Conservation (phyloP, 2,329 filamentous ascomycete species). For the Verticillium nubilum region DNA sequence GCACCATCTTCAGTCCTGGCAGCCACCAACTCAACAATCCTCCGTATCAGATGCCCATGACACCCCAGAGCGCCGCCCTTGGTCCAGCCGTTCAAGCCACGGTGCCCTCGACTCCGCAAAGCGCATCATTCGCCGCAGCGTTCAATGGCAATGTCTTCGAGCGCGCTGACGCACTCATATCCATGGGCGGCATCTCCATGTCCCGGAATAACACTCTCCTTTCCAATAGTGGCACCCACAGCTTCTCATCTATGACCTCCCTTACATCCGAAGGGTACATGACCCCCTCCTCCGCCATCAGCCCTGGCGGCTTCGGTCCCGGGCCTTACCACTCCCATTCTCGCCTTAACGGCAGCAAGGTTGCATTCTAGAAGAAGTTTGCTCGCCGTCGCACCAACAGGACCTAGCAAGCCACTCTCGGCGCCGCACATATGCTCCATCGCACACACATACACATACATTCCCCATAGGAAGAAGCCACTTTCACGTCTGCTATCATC, state of each 20-base stretch:
- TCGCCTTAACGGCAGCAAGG: slow-evolving; percentile 31
- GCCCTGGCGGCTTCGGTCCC: slow-evolving; percentile 20
- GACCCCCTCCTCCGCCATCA: slow-evolving; percentile 21
- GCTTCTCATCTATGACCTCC: slow-evolving; percentile 33
- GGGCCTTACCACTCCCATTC: slow-evolving; percentile 13
- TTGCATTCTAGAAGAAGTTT: slow-evolving; percentile 25
- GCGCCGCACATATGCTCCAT: neutral
- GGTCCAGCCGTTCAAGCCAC: slow-evolving; percentile 89
- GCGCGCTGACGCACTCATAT: slow-evolving; percentile 51
- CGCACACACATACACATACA: neutral
- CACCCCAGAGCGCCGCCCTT: slow-evolving; percentile 81
- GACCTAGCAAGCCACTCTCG: neutral
- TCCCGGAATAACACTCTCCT: slow-evolving; percentile 30
- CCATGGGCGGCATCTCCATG: slow-evolving; percentile 53
- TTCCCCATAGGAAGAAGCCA: no score
- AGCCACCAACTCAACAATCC: slow-evolving; percentile 17
- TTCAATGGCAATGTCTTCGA: slow-evolving; percentile 57
- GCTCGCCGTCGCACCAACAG: neutral
- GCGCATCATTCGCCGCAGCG: slow-evolving; percentile 46
- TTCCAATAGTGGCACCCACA: slow-evolving; percentile 29
- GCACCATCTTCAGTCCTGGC: slow-evolving; percentile 12
- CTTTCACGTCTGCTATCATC: neutral
- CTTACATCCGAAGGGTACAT: slow-evolving; percentile 33
- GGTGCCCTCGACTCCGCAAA: slow-evolving; percentile 66
- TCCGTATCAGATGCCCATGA: slow-evolving; percentile 61